Evolutionary conservation across 1,284 basidiomycete genomes (phyloP).

Genomic region (Farysia itapuensis): DNA sequence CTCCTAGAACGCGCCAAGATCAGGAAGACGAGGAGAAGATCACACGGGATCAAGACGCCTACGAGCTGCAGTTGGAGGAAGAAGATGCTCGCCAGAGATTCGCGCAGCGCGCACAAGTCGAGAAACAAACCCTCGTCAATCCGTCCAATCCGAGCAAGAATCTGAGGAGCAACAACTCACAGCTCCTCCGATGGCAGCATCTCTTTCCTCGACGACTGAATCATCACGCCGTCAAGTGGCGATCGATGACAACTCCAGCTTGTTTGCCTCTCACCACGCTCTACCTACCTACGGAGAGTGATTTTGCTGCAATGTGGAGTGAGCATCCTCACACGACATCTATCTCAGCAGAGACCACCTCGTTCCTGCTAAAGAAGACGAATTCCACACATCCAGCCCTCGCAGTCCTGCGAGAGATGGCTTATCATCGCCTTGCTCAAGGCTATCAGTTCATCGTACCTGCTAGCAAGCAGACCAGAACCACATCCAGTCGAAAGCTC

Average conservation of each 20-base stretch:
- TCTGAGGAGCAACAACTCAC: constrained; percentile 16
- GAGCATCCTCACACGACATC: constrained; percentile 57
- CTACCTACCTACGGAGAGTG: constrained; percentile 54
- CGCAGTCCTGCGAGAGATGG: constrained; percentile 86
- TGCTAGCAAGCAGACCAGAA: constrained; percentile 18
- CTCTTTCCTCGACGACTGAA: constrained; percentile 74
- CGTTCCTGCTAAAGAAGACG: constrained; percentile 54
- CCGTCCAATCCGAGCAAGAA: constrained; percentile 54
- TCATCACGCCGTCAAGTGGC: constrained; percentile 91
- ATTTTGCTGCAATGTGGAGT: constrained; percentile 52
- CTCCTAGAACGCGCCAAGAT: constrained; percentile 22
- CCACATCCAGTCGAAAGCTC: constrained; percentile 29
- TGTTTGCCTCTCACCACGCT: constrained; percentile 93
- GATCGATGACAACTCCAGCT: constrained; percentile 66
- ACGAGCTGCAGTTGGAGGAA: constrained; percentile 47
- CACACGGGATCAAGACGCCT: constrained; percentile 43
- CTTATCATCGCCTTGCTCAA: constrained; percentile 83
- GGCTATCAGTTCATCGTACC: constrained; percentile 87
- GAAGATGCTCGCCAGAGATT: constrained; percentile 45
- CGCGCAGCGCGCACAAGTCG: constrained; percentile 48
- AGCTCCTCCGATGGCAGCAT: constrained; percentile 71
- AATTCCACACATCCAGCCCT: constrained; percentile 71
- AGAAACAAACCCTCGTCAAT: constrained; percentile 56
- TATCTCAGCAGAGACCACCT: constrained; percentile 50
- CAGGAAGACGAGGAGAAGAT: constrained; percentile 37